phyloP scores from a whole-genome alignment of 768 basidiomycete genomes.

The Tricholoma terreum region DNA sequence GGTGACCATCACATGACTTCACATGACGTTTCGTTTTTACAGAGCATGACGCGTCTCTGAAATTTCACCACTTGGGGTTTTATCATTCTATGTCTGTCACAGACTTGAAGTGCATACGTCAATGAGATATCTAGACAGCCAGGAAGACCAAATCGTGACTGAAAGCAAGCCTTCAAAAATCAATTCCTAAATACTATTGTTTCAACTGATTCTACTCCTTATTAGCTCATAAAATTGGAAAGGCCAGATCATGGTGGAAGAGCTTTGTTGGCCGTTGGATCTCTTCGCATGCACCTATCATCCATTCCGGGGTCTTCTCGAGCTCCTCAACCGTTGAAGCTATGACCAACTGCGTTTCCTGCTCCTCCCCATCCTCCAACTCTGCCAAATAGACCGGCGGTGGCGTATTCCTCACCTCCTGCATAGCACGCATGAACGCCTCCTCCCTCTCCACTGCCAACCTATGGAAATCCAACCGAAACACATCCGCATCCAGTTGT shows the following conservation, averaged over 20 bases:
- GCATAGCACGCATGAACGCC: neutral
- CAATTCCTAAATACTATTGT: neutral
- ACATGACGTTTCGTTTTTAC: too few species aligned
- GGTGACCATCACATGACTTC: too few species aligned
- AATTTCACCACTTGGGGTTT: too few species aligned
- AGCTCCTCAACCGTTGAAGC: neutral
- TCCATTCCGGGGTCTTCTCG: neutral
- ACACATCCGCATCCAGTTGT: conserved; percentile 1
- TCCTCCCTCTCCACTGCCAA: neutral
- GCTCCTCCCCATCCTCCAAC: neutral
- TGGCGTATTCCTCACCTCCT: neutral
- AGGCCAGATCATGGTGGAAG: neutral
- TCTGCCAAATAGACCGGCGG: neutral
- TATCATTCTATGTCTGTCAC: too few species aligned
- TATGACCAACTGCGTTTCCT: neutral
- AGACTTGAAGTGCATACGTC: too few species aligned
- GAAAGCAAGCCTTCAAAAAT: neutral
- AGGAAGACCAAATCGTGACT: neutral
- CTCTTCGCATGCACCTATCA: neutral
- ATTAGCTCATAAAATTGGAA: neutral
- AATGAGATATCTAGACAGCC: too few species aligned
- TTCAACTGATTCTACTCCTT: too few species aligned
- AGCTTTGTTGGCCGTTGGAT: neutral
- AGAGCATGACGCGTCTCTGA: too few species aligned
- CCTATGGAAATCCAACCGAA: conserved; percentile 1